Conservation (phyloP, 768 basidiomycete genomes). For the Clitopilus hobsonii region DNA sequence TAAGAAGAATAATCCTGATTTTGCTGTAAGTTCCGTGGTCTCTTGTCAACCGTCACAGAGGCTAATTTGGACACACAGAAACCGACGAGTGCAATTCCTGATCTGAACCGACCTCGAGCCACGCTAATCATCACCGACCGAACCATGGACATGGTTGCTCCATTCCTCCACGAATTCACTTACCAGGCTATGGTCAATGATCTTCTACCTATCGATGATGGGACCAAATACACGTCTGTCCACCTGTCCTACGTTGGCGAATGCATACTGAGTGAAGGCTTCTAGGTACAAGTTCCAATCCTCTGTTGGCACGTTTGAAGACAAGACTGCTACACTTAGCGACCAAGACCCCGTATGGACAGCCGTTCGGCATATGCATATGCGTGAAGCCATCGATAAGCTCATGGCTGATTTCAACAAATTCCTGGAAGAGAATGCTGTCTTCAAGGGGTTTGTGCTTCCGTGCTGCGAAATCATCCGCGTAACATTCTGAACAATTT, state of each 20-base stretch:
- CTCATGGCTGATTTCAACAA: slow-evolving; percentile 94
- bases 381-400: slow-evolving; percentile 97
- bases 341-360: slow-evolving; percentile 91
- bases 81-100: slow-evolving; percentile 25
- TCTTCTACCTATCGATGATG: slow-evolving; percentile 83
- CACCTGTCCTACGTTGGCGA: slow-evolving; percentile 2
- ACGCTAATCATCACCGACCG: slow-evolving; percentile 92
- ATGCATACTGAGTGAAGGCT: not conserved
- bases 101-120: slow-evolving; percentile 61
- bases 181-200: slow-evolving; percentile 99
- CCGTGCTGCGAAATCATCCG: not conserved
- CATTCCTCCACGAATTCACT: slow-evolving; percentile 95
- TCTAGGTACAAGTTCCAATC: slow-evolving; percentile 91
- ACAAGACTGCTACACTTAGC: slow-evolving; percentile 80
- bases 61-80: slow-evolving; percentile 34
- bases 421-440: slow-evolving; percentile 91
- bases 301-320: slow-evolving; percentile 78
- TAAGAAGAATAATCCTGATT: slow-evolving; percentile 81
- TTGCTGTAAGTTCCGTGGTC: slow-evolving; percentile 57
- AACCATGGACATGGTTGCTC: slow-evolving; percentile 90
- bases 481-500: not conserved
- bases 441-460: slow-evolving; percentile 75
- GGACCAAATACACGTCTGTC: slow-evolving; percentile 79
- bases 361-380: slow-evolving; percentile 93
- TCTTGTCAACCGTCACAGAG: not conserved